These are phyloP conservation scores for Teratosphaeriaceae sp. DNA, from an alignment of 2,329 filamentous ascomycete species.

Conservation along the genomic window DNA sequence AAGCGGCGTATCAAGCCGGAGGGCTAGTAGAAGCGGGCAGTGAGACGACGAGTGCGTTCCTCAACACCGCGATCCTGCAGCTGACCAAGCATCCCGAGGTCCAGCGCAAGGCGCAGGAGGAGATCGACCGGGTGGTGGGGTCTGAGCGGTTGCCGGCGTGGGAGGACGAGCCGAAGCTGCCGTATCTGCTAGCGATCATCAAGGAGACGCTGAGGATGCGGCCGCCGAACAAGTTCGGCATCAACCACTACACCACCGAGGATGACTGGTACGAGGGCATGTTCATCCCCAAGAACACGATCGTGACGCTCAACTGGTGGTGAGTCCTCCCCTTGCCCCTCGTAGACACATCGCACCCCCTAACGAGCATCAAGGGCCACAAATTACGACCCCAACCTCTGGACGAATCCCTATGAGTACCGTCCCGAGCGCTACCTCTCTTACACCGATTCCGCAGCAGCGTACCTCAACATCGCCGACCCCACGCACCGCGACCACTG, in stretches of 20 bases:
- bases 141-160: slow-evolving; percentile 41
- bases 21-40: slow-evolving; percentile 28
- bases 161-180: slow-evolving; percentile 14
- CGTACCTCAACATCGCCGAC: slow-evolving; percentile 21
- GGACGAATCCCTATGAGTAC: not conserved
- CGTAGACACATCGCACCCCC: too few species aligned
- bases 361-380: too few species aligned
- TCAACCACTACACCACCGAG: slow-evolving; percentile 25
- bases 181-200: slow-evolving; percentile 28
- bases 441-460: not conserved
- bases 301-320: too few species aligned
- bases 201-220: slow-evolving; percentile 30
- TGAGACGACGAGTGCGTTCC: slow-evolving; percentile 4
- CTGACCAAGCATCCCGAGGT: slow-evolving; percentile 2
- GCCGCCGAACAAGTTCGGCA: slow-evolving; percentile 23
- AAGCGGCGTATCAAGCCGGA: too few species aligned
- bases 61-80: slow-evolving; percentile 2
- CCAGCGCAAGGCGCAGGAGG: slow-evolving; percentile 6
- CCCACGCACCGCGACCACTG: slow-evolving; percentile 31
- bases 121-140: slow-evolving; percentile 33
- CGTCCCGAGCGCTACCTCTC: not conserved
- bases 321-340: too few species aligned
- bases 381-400: not conserved
- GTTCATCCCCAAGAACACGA: slow-evolving; percentile 37
- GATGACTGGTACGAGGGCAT: slow-evolving; percentile 32